Evolutionary conservation across 331 rosid genomes (phyloP), one percentile per base, ranked within the genome.

Genomic region (Dryas integrifolia): DNA sequence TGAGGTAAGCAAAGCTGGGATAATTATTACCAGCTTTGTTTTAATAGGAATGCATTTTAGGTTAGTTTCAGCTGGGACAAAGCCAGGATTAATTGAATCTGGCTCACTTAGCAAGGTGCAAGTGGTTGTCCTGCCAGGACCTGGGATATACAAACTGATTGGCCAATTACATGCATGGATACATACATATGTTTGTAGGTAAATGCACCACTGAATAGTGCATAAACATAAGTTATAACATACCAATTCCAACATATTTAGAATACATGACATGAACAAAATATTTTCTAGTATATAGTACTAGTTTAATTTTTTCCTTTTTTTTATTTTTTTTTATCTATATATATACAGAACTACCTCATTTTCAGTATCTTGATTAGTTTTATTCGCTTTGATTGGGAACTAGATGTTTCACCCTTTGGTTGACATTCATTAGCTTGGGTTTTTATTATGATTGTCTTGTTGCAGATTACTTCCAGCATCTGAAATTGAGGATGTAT

Each of bases 401-500:
- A 53, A 53, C 9, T n/a, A 1, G n/a, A 11, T 43, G 35, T 9
- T 63, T 63, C 68, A 63, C 30, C 68, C 50, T 4, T 60, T 60
- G 10, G 47, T n/a, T 60, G 49, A 2, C 35, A 41, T 63, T 45
- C 26, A 30, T 67, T 49, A 24, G 72, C 43, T 48, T 12, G 7
- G 24, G 12, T 48, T 35, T 12, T 9, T 7, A 0, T 16, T 63
- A 49, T 47, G 72, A 6, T 30, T 4, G 4, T 67, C 12, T 67
- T 75, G 72, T 67, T 85, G 84, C 92, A 90, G 96, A 82, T 92
- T 90, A 61, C 76, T 89, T 73, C 82, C 96, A n/a, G 89, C 96
- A 38, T 90, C 96, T 5, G 92, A 89, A 84, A 85, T 89, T 58
- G 96, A 89, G 46, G 96, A 89, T 74, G 87, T 87, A 71, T 81